Evolutionary conservation across 129 eudicot genomes (phyloP).

Genomic region (Flaveria sonorensis): DNA sequence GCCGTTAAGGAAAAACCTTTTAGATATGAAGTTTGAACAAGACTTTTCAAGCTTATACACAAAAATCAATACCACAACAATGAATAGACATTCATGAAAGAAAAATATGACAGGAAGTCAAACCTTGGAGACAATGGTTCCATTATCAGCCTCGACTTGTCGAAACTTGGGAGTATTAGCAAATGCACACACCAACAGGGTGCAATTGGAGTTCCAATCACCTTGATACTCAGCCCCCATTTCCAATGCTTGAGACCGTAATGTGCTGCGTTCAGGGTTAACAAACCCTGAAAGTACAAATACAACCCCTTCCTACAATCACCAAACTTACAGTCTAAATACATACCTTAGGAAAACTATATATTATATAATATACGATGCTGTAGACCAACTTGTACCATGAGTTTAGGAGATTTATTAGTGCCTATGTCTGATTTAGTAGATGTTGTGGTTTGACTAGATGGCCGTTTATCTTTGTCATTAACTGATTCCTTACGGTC

Average conservation of each 20-base stretch:
- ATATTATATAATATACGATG: background rate
- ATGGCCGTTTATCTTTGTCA: slow-evolving; percentile 32
- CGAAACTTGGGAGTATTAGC: slow-evolving; percentile 90
- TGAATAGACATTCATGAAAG: background rate
- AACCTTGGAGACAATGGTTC: slow-evolving; percentile 90
- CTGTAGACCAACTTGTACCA: slow-evolving; percentile 47
- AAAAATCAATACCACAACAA: background rate
- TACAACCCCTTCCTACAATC: slow-evolving; percentile 75
- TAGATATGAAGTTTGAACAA: background rate
- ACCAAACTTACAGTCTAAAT: slow-evolving; percentile 8
- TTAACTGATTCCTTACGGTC: slow-evolving; percentile 22
- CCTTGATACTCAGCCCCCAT: slow-evolving; percentile 92
- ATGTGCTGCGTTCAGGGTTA: slow-evolving; percentile 78
- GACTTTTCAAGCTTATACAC: background rate
- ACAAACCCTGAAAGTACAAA: slow-evolving; percentile 93
- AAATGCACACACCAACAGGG: slow-evolving; percentile 84
- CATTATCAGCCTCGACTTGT: slow-evolving; percentile 85
- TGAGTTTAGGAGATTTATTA: slow-evolving; percentile 50
- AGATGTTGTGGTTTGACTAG: slow-evolving; percentile 27
- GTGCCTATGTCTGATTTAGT: slow-evolving; percentile 35
- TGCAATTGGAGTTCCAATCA: slow-evolving; percentile 83
- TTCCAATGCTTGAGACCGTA: slow-evolving; percentile 85
- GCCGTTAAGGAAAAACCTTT: slow-evolving; percentile 1
- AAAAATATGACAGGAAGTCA: slow-evolving; percentile 17
- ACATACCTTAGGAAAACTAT: background rate